Evolutionary conservation across 805 yeast species (phyloP).

Genomic region (Ogataea neopini): DNA sequence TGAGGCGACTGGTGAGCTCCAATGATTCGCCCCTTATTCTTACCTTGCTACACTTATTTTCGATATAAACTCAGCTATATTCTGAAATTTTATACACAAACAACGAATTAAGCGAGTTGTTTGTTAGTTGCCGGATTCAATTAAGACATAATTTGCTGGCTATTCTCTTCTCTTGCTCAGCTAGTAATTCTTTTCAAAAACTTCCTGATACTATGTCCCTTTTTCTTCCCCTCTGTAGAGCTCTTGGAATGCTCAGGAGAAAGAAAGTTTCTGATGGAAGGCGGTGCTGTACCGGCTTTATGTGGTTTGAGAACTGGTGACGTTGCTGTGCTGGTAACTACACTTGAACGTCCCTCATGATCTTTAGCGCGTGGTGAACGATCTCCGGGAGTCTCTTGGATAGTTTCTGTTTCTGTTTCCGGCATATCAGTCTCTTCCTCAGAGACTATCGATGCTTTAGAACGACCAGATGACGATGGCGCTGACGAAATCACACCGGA

Average conservation of each 20-base stretch:
- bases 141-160: not conserved
- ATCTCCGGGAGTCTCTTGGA: not conserved
- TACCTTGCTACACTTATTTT: too few relatives aligned
- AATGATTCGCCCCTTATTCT: too few relatives aligned
- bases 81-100: too few relatives aligned
- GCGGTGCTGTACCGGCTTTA: slow-evolving; percentile 6
- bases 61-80: too few relatives aligned
- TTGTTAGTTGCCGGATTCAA: too few relatives aligned
- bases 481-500: slow-evolving; percentile 7
- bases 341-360: not conserved
- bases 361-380: not conserved
- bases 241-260: slow-evolving; percentile 2
- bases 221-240: slow-evolving; percentile 9
- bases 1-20: too few relatives aligned
- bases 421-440: slow-evolving; percentile 12
- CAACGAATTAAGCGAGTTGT: too few relatives aligned
- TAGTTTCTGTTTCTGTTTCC: slow-evolving; percentile 6
- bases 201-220: slow-evolving; percentile 16
- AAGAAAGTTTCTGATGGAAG: slow-evolving; percentile 4
- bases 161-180: slow-evolving; percentile 1
- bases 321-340: not conserved
- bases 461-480: slow-evolving; percentile 1
- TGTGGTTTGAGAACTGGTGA: slow-evolving; percentile 9
- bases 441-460: slow-evolving; percentile 1
- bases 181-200: slow-evolving; percentile 19